A percentile compares a stretch with the other conserved stretches of the same genome.
These are phyloP conservation scores for Bondarzewia mesenterica DNA, from an alignment of 1,284 basidiomycete genomes.

Conservation along the genomic window DNA sequence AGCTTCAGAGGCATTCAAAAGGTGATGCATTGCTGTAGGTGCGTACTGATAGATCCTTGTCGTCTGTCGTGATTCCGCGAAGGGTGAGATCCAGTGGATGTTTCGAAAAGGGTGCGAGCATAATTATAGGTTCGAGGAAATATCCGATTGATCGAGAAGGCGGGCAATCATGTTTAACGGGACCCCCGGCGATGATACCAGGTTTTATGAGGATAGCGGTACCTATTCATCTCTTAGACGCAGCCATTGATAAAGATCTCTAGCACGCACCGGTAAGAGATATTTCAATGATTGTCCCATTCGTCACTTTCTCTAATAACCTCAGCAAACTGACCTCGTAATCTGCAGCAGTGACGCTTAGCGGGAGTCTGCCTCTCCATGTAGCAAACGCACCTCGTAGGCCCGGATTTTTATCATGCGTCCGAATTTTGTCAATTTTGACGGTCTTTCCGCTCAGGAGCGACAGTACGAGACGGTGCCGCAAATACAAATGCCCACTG, in stretches of 20 bases:
- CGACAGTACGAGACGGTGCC: constrained; percentile 82
- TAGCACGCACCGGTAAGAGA: constrained; percentile 81
- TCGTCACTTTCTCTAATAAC: constrained; percentile 87
- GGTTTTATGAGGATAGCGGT: constrained; percentile 89
- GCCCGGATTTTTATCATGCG: constrained; percentile 92
- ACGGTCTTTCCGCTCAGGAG: constrained; percentile 85
- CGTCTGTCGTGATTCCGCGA: constrained; percentile 87
- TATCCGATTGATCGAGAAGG: constrained; percentile 86
- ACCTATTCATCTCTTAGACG: constrained; percentile 38
- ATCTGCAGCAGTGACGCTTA: constrained; percentile 38
- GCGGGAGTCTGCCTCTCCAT: not conserved
- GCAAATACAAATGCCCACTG: constrained; percentile 78
- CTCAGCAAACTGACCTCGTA: constrained; percentile 91
- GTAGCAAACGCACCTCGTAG: constrained; percentile 58
- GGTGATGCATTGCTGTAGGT: not conserved
- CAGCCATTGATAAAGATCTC: not conserved
- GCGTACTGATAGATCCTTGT: constrained; percentile 79
- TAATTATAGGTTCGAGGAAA: constrained; percentile 86
- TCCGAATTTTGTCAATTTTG: constrained; percentile 83
- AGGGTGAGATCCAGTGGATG: constrained; percentile 78
- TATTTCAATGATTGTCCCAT: constrained; percentile 94
- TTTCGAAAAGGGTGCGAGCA: constrained; percentile 92
- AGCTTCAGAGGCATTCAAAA: constrained; percentile 5
- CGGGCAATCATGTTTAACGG: constrained; percentile 81
- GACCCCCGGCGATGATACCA: constrained; percentile 85